Percentiles rank a stretch among this genome's conserved stretches.
phyloP scores from a whole-genome alignment of 73 alveolate species.

The Paramecium biaurelia region DNA sequence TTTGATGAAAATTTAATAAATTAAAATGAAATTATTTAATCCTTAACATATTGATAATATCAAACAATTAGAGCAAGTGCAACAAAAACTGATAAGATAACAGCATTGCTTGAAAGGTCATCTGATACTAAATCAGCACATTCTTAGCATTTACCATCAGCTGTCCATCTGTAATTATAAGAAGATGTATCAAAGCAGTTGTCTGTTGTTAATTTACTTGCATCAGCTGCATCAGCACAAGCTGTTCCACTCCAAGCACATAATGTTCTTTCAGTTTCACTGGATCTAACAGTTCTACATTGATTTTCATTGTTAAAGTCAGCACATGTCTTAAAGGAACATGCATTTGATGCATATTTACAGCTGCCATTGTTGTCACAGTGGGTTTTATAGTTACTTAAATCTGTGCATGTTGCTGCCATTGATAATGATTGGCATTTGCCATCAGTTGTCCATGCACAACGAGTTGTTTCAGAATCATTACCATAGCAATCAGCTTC shows the following conservation, averaged over 20 bases:
- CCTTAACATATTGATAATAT: too few relatives aligned
- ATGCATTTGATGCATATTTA: not conserved
- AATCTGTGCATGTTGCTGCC: not conserved
- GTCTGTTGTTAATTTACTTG: not conserved
- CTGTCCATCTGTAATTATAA: not conserved
- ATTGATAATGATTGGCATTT: not conserved
- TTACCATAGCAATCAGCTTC: not conserved
- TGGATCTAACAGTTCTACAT: not conserved
- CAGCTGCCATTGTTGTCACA: not conserved
- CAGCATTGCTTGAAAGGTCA: not conserved
- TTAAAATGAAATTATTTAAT: too few relatives aligned
- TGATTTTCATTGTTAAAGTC: too few relatives aligned
- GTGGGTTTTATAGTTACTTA: not conserved
- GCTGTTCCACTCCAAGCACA: not conserved
- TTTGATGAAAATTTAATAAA: too few relatives aligned
- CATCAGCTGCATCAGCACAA: not conserved
- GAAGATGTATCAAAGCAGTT: not conserved
- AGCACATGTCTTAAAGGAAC: not conserved
- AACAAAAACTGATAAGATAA: not conserved
- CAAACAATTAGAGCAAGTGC: not conserved
- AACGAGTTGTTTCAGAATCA: not conserved
- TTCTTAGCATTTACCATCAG: not conserved
- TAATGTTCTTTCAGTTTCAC: not conserved
- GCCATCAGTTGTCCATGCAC: not conserved
- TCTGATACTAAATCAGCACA: not conserved